A percentile compares a stretch with the other conserved stretches of the same genome.
Conservation (phyloP, 2,329 filamentous ascomycete species). For the Penicillium vulpinum region DNA sequence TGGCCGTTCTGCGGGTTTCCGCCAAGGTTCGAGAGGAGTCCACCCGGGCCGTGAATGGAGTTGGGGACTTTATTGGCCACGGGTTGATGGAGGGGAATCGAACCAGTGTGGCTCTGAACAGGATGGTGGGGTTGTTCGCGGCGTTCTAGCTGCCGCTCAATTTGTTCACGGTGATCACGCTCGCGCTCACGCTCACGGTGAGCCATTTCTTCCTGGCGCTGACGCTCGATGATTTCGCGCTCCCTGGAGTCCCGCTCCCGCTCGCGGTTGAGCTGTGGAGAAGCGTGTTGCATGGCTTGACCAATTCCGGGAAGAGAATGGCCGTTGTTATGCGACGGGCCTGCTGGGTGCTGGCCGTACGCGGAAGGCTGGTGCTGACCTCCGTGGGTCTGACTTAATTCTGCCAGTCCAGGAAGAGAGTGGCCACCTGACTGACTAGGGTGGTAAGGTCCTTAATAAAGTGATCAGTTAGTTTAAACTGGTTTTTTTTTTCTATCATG, state of each 20-base stretch:
- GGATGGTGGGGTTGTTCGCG: constrained; percentile 64
- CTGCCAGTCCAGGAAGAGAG: constrained; percentile 48
- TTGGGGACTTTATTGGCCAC: constrained; percentile 78
- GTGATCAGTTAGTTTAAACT: constrained; percentile 21
- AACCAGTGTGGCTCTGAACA: constrained; percentile 83
- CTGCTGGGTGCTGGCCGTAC: constrained; percentile 45
- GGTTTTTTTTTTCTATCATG: neutral
- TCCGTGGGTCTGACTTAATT: constrained; percentile 47
- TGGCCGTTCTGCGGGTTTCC: constrained; percentile 57
- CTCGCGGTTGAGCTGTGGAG: constrained; percentile 45
- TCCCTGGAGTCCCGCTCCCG: constrained; percentile 55
- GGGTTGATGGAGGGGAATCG: constrained; percentile 90
- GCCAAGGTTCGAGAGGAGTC: constrained; percentile 74
- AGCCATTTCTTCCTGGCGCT: constrained; percentile 58
- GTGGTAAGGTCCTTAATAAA: constrained; percentile 41
- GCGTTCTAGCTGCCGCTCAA: constrained; percentile 58
- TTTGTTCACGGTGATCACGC: constrained; percentile 54
- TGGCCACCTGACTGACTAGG: constrained; percentile 46
- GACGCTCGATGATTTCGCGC: constrained; percentile 53
- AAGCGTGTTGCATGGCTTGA: constrained; percentile 46
- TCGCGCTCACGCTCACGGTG: constrained; percentile 48
- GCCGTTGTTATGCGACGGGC: constrained; percentile 36
- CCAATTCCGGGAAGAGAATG: constrained; percentile 45
- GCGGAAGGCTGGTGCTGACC: constrained; percentile 43
- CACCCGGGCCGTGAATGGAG: constrained; percentile 89